phyloP scores from a whole-genome alignment of 1,284 basidiomycete genomes.

The Cutaneotrichosporon cyanovorans region DNA sequence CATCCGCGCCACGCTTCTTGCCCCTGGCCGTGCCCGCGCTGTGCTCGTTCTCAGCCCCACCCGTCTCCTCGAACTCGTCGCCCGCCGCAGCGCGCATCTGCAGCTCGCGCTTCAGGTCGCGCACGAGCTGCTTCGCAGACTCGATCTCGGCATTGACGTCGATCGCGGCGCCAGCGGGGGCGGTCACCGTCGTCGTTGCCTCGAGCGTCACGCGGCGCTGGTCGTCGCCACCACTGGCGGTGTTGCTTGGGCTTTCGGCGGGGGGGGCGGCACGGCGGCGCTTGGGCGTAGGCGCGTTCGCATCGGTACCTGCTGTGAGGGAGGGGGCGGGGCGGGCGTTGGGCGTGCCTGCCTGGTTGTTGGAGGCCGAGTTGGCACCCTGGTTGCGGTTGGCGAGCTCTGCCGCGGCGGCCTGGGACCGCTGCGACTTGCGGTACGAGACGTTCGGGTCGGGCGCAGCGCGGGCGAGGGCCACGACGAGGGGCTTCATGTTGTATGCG shows the following conservation, averaged over 20 bases:
- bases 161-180: slow-evolving; percentile 26
- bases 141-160: slow-evolving; percentile 44
- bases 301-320: slow-evolving; percentile 13
- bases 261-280: slow-evolving; percentile 12
- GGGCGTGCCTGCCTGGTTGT: neutral
- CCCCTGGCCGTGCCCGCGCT: slow-evolving; percentile 28
- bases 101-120: slow-evolving; percentile 39
- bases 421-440: slow-evolving; percentile 59
- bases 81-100: slow-evolving; percentile 34
- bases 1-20: slow-evolving; percentile 30
- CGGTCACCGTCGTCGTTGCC: slow-evolving; percentile 40
- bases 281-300: slow-evolving; percentile 31
- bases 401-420: slow-evolving; percentile 43
- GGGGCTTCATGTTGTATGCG: slow-evolving; percentile 52
- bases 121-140: slow-evolving; percentile 41
- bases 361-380: neutral
- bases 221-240: slow-evolving; percentile 1
- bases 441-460: slow-evolving; percentile 69
- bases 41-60: slow-evolving; percentile 22
- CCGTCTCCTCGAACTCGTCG: slow-evolving; percentile 37
- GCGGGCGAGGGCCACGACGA: slow-evolving; percentile 55
- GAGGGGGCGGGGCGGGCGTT: slow-evolving; percentile 10
- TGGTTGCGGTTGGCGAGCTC: slow-evolving; percentile 21
- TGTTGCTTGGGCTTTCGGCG: neutral
- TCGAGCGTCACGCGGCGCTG: slow-evolving; percentile 33